Evolutionary conservation across 305 asterid species (phyloP).

Genomic region (Striga hermonthica): DNA sequence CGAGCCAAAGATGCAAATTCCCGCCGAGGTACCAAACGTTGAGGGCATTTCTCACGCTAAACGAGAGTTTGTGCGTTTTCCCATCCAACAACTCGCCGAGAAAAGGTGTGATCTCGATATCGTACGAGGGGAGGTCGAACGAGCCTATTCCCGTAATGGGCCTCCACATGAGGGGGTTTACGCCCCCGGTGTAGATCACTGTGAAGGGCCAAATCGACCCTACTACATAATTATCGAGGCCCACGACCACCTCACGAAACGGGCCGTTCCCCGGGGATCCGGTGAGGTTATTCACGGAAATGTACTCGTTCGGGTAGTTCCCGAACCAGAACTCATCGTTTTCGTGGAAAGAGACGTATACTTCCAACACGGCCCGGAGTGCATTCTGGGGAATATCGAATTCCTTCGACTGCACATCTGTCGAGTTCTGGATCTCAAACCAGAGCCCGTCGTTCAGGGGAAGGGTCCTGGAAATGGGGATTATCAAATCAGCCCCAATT

Average conservation of each 20-base stretch:
- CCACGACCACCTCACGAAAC: slow-evolving; percentile 68
- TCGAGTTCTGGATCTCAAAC: slow-evolving; percentile 65
- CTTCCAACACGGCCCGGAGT: slow-evolving; percentile 74
- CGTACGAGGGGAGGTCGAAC: slow-evolving; percentile 77
- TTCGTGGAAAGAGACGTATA: slow-evolving; percentile 83
- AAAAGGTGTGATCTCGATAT: slow-evolving; percentile 72
- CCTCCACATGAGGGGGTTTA: slow-evolving; percentile 83
- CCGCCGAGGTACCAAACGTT: slow-evolving; percentile 88
- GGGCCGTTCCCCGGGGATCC: slow-evolving; percentile 71
- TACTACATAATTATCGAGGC: slow-evolving; percentile 44
- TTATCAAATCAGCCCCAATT: slow-evolving; percentile 61
- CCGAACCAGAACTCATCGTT: slow-evolving; percentile 84
- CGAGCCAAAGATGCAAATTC: slow-evolving; percentile 95
- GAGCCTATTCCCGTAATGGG: slow-evolving; percentile 80
- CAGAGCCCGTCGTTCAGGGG: slow-evolving; percentile 81
- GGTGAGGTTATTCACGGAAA: slow-evolving; percentile 45
- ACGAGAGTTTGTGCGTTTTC: slow-evolving; percentile 47
- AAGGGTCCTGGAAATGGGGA: slow-evolving; percentile 70
- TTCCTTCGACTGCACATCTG: slow-evolving; percentile 45
- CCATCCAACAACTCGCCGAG: slow-evolving; percentile 64
- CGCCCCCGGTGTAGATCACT: slow-evolving; percentile 82
- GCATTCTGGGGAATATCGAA: slow-evolving; percentile 60
- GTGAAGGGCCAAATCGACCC: slow-evolving; percentile 91
- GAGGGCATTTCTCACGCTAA: slow-evolving; percentile 66
- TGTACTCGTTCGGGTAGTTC: slow-evolving; percentile 67